Conservation (phyloP, 345 rosid genomes). For the Corymbia maculata region DNA sequence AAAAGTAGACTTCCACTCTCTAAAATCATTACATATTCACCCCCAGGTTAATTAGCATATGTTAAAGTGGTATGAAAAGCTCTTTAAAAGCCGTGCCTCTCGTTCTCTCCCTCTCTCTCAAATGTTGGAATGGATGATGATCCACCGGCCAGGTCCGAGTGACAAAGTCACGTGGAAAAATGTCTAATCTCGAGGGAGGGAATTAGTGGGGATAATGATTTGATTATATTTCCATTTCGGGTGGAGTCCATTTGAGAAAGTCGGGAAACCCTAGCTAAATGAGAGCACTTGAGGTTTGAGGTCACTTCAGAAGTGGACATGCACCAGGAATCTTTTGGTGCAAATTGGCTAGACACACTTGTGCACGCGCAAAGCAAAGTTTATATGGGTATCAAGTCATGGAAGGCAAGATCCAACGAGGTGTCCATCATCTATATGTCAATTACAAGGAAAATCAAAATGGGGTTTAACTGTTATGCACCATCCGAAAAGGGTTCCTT, state of each 20-base stretch:
- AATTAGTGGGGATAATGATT: background rate
- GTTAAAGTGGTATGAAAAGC: background rate
- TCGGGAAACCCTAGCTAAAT: background rate
- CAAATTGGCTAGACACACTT: background rate
- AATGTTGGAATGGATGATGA: background rate
- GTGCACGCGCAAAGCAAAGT: background rate
- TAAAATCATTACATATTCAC: background rate
- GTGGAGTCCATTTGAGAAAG: background rate
- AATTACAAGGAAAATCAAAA: background rate
- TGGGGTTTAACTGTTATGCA: background rate
- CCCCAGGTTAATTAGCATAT: background rate
- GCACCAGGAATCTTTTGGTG: background rate
- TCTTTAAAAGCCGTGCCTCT: background rate
- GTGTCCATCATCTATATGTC: background rate
- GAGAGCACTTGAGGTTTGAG: background rate
- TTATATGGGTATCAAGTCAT: background rate
- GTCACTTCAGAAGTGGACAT: background rate
- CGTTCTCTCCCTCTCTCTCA: background rate
- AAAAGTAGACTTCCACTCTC: background rate
- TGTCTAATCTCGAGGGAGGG: background rate
- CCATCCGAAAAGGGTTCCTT: background rate
- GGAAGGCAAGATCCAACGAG: background rate
- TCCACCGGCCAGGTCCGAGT: background rate
- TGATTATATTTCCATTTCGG: background rate
- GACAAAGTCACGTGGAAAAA: background rate